Conservation (phyloP, 1,284 basidiomycete genomes). For the Moniliella sp. region DNA sequence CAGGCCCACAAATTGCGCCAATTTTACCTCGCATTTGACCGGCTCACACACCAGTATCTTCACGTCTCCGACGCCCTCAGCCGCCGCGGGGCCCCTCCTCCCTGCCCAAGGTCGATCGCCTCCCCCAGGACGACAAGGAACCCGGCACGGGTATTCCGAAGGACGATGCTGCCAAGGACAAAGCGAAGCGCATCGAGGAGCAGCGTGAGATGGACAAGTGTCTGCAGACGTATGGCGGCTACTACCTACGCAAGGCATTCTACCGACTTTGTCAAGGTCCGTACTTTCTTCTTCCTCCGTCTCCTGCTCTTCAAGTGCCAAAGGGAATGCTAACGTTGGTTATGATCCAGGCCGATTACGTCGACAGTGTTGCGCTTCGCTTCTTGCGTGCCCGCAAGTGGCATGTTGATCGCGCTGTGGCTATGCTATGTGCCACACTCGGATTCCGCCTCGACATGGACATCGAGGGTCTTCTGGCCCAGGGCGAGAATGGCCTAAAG, state of each 20-base stretch:
- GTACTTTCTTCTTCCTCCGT: too few species aligned
- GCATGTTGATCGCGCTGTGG: slow-evolving; percentile 30
- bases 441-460: slow-evolving; percentile 34
- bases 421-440: slow-evolving; percentile 29
- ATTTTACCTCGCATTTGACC: slow-evolving; percentile 17
- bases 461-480: slow-evolving; percentile 21
- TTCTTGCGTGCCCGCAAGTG: slow-evolving; percentile 34
- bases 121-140: slow-evolving; percentile 7
- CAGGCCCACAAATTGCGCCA: slow-evolving; percentile 21
- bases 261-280: slow-evolving; percentile 19
- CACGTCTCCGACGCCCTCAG: slow-evolving; percentile 20
- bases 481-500: slow-evolving; percentile 31
- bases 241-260: slow-evolving; percentile 15
- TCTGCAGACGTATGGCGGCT: slow-evolving; percentile 28
- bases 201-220: slow-evolving; percentile 21
- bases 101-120: not conserved
- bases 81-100: slow-evolving; percentile 5
- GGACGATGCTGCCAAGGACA: slow-evolving; percentile 28
- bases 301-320: too few species aligned
- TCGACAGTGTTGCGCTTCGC: slow-evolving; percentile 26
- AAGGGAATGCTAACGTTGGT: too few species aligned
- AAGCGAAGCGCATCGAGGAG: slow-evolving; percentile 22
- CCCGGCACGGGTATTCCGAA: slow-evolving; percentile 24
- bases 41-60: slow-evolving; percentile 22
- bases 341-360: slow-evolving; percentile 20